phyloP scores from a whole-genome alignment of 2,329 filamentous ascomycete species.

The Tolypocladium amazonense region DNA sequence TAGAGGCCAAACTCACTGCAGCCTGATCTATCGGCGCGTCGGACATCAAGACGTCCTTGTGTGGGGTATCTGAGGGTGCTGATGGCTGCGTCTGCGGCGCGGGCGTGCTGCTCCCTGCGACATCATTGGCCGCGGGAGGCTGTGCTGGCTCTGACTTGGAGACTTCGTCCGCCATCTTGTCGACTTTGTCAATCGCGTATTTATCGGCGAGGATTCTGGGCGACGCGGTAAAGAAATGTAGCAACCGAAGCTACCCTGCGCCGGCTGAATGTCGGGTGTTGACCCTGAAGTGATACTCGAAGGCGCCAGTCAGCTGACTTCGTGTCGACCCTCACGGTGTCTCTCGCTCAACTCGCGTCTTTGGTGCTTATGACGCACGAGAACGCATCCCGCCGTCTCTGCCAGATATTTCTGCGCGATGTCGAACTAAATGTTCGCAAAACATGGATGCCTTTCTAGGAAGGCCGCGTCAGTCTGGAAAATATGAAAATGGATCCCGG shows the following conservation, averaged over 20 bases:
- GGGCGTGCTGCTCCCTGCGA: slow-evolving; percentile 9
- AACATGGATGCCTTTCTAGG: slow-evolving; percentile 28
- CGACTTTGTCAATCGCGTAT: background rate
- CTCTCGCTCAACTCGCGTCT: slow-evolving; percentile 2
- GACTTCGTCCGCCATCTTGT: slow-evolving; percentile 19
- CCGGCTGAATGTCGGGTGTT: slow-evolving; percentile 3
- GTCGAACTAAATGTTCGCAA: slow-evolving; percentile 5
- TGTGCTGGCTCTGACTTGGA: slow-evolving; percentile 10
- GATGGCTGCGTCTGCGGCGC: slow-evolving; percentile 5
- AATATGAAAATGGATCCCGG: slow-evolving; percentile 2
- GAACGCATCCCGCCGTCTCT: background rate
- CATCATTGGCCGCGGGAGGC: slow-evolving; percentile 10
- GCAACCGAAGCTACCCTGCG: background rate
- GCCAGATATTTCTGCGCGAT: background rate
- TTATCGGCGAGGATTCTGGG: background rate
- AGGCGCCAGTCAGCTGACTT: slow-evolving; percentile 25
- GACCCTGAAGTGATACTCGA: background rate
- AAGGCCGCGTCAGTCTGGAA: slow-evolving; percentile 13
- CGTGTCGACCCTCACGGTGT: slow-evolving; percentile 15
- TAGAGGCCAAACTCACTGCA: slow-evolving; percentile 16
- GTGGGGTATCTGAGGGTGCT: slow-evolving; percentile 10
- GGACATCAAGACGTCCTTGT: slow-evolving; percentile 31
- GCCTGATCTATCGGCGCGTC: slow-evolving; percentile 30
- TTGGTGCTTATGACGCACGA: background rate
- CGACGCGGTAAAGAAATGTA: background rate